Evolutionary conservation across 495 filamentous ascomycete genomes (phyloP).

Genomic region (Penicillium herquei): DNA sequence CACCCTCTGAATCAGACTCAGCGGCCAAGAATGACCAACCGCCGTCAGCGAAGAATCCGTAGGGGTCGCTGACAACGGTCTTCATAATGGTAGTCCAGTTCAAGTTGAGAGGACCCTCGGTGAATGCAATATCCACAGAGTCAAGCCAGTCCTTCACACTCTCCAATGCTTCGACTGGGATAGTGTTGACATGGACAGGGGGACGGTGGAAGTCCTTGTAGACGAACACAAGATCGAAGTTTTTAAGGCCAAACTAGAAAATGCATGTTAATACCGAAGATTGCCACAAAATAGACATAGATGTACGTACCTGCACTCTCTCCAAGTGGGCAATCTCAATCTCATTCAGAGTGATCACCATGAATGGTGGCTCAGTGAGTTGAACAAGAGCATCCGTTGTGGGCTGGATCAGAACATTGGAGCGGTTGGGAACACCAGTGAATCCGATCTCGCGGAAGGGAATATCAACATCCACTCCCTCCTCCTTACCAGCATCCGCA

Average conservation of each 20-base stretch:
- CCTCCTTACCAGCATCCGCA: conserved; percentile 82
- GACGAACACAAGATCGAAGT: conserved; percentile 97
- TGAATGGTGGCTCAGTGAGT: conserved; percentile 93
- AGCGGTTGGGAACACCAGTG: conserved; percentile 91
- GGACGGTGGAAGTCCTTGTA: conserved; percentile 92
- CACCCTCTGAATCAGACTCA: conserved; percentile 84
- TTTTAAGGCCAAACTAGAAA: conserved; percentile 86
- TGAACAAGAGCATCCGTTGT: conserved; percentile 98
- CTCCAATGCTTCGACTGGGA: conserved; percentile 92
- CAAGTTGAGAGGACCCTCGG: conserved; percentile 93
- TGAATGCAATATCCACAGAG: conserved; percentile 88
- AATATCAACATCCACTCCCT: conserved; percentile 86
- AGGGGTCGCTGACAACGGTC: conserved; percentile 89
- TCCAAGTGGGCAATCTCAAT: conserved; percentile 97
- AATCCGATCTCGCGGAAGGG: conserved; percentile 96
- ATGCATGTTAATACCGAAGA: conserved; percentile 15
- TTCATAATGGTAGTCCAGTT: conserved; percentile 99
- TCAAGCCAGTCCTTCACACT: conserved; percentile 98
- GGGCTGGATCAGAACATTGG: conserved; percentile 91
- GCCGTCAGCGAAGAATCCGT: conserved; percentile 91
- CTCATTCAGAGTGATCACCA: conserved; percentile 90
- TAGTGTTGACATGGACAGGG: conserved; percentile 94
- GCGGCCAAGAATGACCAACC: conserved; percentile 92
- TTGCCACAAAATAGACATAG: too few relatives aligned
- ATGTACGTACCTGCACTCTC: conserved; percentile 74